Evolutionary conservation across 169 alveolate genomes (phyloP), one percentile per base, ranked within the genome.

Genomic region (Babesia ovis): DNA sequence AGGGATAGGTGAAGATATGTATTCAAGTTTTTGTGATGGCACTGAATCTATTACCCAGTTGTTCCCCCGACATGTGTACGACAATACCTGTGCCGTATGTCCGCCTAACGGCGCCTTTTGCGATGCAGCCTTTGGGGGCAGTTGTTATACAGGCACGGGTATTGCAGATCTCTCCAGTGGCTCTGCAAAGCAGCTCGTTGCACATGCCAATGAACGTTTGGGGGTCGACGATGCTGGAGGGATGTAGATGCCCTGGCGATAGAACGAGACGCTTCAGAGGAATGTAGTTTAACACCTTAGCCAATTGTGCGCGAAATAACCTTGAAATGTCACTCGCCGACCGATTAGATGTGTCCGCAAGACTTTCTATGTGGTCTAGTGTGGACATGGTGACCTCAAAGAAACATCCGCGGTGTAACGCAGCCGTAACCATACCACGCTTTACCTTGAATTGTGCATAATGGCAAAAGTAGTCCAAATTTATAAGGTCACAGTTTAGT

Each of bases 11-110:
- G n/a, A 14, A 4, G 0, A 0, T 16, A 12, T 2, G 58, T 27
- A 0, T 29, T 60, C 23, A 25, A 6, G 4, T 41, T 18, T 16
- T 23, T 8, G 20, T 41, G 41, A n/a, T 27, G 22, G 42, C 54
- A 6, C 9, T 29, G 41, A 74, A 74, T 14, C 31, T 74, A 12
- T 16, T 51, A 20, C 86, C 86, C 32, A 77, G 60, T 9, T 32
- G 22, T 25, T 64, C 80, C 0, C 27, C 59, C 29, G 57, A 27
- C 51, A 22, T 56, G 46, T 60, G 54, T 11, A 62, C 50, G 9
- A 69, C 42, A 1, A 77, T 68, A 8, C 86, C 86, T 25, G 86
- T 77, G n/a, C 86, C 86, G 20, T 67, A 68, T 4, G 86, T 77
- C 32, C 64, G 42, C 32, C 86, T 77, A 27, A 82, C 86, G 11